These are phyloP conservation scores for Aspergillus quadrilineatus DNA, from an alignment of 2,329 filamentous ascomycete genomes.

Conservation along the genomic window DNA sequence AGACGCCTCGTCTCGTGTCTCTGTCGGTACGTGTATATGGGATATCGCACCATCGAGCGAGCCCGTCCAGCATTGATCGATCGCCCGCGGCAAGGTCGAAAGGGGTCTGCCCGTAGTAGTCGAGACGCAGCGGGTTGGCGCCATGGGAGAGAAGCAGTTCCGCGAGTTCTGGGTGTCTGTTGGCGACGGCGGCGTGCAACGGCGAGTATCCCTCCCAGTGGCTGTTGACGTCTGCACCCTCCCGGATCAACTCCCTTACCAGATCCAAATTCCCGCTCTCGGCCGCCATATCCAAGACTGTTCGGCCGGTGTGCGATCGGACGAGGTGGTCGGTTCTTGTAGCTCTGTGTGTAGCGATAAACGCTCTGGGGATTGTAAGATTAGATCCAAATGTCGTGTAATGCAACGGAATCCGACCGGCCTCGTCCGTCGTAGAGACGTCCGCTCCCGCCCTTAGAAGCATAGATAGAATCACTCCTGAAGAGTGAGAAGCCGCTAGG, in stretches of 20 bases:
- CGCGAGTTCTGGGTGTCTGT: background rate
- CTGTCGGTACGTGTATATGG: background rate
- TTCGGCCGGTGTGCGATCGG: background rate
- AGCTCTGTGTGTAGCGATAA: background rate
- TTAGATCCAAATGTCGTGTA: background rate
- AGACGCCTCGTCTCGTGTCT: background rate
- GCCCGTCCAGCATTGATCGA: background rate
- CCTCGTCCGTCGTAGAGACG: background rate
- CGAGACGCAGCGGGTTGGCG: background rate
- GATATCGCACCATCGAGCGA: background rate
- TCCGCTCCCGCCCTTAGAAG: background rate
- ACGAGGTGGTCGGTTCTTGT: background rate
- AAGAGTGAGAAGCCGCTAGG: background rate
- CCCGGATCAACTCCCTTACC: background rate
- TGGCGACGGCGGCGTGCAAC: background rate
- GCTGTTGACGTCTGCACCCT: background rate
- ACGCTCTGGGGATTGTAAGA: background rate
- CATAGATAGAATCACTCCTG: background rate
- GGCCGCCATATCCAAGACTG: background rate
- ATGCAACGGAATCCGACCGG: slow-evolving; percentile 2
- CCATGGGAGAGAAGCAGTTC: background rate
- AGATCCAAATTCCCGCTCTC: background rate
- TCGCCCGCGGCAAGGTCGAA: background rate
- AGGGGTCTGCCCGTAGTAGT: background rate
- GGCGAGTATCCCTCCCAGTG: background rate